Evolutionary conservation across 78 protist genomes (phyloP).

Genomic region (Dictyostelium intermedium): DNA sequence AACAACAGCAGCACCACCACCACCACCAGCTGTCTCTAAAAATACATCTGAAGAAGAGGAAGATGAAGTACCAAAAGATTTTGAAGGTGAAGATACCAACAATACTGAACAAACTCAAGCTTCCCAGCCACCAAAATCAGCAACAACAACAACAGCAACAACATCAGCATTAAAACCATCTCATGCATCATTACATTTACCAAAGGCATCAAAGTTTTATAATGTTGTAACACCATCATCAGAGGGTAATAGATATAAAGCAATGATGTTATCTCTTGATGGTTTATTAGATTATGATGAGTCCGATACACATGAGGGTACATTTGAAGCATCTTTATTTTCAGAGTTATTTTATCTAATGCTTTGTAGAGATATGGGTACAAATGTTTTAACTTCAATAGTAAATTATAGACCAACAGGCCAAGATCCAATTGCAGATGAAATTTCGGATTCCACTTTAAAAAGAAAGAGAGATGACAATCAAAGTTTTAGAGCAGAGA

Average conservation of each 20-base stretch:
- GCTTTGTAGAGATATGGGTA: constrained; percentile 51
- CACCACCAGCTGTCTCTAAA: background rate
- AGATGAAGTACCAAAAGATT: background rate
- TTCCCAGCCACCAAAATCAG: background rate
- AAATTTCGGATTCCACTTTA: background rate
- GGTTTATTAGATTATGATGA: constrained; percentile 68
- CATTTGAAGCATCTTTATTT: constrained; percentile 51
- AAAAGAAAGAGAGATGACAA: constrained; percentile 16
- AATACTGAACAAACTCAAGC: background rate
- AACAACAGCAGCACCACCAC: background rate
- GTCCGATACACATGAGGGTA: constrained; percentile 53
- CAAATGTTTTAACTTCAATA: background rate
- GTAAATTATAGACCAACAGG: constrained; percentile 26
- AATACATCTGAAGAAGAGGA: background rate
- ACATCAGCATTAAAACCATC: background rate
- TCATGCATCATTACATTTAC: background rate
- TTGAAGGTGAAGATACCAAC: background rate
- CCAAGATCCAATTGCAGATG: background rate
- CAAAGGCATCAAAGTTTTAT: background rate
- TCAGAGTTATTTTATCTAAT: constrained; percentile 48
- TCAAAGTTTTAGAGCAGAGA: background rate
- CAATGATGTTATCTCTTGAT: constrained; percentile 47
- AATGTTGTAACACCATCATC: constrained; percentile 25
- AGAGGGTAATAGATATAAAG: constrained; percentile 15
- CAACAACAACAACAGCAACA: background rate